A percentile compares a stretch with the other conserved stretches of the same genome.
These are phyloP conservation scores for Prinsepia uniflora DNA, from an alignment of 306 rosid species.

Conservation along the genomic window DNA sequence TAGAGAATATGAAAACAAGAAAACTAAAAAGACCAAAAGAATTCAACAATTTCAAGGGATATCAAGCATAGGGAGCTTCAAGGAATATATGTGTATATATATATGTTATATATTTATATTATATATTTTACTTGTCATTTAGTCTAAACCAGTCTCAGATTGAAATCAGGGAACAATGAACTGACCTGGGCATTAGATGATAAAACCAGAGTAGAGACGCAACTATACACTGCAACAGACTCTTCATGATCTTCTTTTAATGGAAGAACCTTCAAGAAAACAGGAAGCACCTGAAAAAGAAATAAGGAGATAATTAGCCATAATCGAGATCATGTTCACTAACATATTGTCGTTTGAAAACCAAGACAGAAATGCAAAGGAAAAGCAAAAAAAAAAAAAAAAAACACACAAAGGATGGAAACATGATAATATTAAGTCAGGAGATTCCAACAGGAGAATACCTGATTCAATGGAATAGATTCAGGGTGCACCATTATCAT, in stretches of 20 bases:
- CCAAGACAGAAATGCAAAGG: too few relatives aligned
- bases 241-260: conserved; percentile 95
- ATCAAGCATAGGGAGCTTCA: neutral
- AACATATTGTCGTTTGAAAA: neutral
- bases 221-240: conserved; percentile 85
- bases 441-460: conserved; percentile 17
- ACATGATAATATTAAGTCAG: neutral
- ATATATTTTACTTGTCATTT: neutral
- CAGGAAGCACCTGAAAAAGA: conserved; percentile 82
- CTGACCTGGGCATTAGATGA: conserved; percentile 87
- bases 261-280: conserved; percentile 85
- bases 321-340: neutral
- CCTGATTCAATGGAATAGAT: conserved; percentile 89
- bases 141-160: neutral
- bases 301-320: conserved; percentile 21
- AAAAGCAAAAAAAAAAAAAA: neutral
- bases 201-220: conserved; percentile 71
- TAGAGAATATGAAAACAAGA: neutral
- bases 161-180: conserved; percentile 15
- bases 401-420: neutral
- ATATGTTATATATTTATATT: neutral
- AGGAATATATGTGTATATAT: neutral
- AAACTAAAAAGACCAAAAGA: conserved; percentile 7
- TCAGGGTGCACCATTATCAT: conserved; percentile 99
- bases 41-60: neutral